Conservation (phyloP, 2,329 filamentous ascomycete genomes). For the Aschersonia sp. region DNA sequence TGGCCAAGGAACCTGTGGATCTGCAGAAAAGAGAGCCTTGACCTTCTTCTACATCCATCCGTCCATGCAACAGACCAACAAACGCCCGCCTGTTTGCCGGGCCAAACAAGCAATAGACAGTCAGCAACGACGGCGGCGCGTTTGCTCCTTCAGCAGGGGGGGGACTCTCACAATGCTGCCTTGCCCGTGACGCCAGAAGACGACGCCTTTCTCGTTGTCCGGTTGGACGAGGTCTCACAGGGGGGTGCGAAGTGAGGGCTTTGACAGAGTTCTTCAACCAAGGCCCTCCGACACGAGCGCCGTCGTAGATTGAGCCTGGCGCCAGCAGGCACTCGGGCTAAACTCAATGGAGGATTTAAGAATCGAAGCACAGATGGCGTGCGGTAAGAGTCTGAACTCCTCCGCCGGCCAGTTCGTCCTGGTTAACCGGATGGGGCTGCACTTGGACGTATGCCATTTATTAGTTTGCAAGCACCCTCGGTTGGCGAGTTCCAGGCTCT, state of each 20-base stretch:
- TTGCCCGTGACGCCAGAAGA: too few species aligned
- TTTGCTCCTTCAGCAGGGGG: not conserved
- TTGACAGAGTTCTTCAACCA: not conserved
- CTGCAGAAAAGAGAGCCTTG: constrained; percentile 3
- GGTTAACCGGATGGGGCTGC: not conserved
- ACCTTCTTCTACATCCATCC: not conserved
- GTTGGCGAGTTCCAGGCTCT: constrained; percentile 6
- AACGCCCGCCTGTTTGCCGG: not conserved
- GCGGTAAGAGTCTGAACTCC: not conserved
- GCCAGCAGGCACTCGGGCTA: not conserved
- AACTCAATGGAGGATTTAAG: not conserved
- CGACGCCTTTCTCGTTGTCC: too few species aligned
- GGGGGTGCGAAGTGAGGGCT: not conserved
- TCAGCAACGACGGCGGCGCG: too few species aligned
- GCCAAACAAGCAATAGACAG: too few species aligned
- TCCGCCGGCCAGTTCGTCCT: not conserved
- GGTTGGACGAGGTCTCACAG: not conserved
- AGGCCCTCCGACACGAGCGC: not conserved
- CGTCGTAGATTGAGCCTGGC: too few species aligned
- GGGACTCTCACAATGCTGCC: too few species aligned
- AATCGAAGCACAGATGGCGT: not conserved
- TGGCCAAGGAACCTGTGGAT: constrained; percentile 6
- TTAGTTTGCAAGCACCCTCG: not conserved
- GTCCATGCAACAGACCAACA: not conserved
- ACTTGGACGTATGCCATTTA: not conserved